Conservation (phyloP, 169 alveolate genomes). For the Plasmodium chabaudi region DNA sequence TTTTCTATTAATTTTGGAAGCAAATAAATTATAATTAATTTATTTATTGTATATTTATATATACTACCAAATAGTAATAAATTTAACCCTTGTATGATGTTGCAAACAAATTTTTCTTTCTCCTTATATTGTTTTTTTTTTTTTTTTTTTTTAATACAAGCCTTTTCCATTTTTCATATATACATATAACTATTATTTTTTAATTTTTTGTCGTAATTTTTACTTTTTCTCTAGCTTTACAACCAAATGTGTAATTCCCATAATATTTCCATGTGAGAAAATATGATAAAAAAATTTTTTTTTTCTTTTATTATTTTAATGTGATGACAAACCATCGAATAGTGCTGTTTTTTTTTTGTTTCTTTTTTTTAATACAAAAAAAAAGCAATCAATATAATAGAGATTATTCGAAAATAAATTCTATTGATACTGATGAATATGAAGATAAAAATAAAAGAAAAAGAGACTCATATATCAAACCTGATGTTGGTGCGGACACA, state of each 20-base stretch:
- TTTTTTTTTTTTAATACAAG: no score
- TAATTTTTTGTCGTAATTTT: conserved; percentile 9
- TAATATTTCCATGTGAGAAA: not conserved
- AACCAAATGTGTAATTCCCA: not conserved
- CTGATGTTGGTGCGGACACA: conserved; percentile 63
- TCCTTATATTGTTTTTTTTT: no score
- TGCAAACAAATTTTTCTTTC: no score
- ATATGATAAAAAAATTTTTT: conserved; percentile 6
- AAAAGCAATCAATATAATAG: conserved; percentile 27
- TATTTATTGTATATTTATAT: no score
- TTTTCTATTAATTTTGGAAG: no score
- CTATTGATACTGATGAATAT: not conserved
- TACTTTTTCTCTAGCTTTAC: not conserved
- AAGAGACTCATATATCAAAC: not conserved
- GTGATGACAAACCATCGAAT: conserved; percentile 43
- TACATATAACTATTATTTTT: not conserved
- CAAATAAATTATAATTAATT: no score
- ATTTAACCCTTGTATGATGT: no score
- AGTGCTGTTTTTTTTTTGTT: conserved; percentile 27
- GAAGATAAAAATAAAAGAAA: conserved; percentile 15
- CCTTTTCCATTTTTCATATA: no score
- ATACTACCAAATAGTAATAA: no score
- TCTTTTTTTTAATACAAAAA: conserved; percentile 31
- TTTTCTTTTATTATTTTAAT: conserved; percentile 29
- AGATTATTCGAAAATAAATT: not conserved